Evolutionary conservation across 176 grass and related monocot species (phyloP).

Genomic region (Rhynchospora tenuis): DNA sequence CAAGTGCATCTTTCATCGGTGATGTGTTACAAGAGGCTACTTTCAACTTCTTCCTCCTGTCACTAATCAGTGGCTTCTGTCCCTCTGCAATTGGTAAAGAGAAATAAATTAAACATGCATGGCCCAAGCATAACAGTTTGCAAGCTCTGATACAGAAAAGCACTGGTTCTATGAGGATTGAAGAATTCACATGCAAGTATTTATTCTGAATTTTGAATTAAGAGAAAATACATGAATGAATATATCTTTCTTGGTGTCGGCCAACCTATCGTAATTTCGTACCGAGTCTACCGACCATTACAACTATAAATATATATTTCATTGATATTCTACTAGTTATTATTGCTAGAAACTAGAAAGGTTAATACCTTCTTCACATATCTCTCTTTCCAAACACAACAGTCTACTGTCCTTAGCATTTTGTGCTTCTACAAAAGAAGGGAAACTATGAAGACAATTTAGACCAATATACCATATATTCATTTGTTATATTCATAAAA

Average conservation of each 20-base stretch:
- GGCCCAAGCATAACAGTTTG: not conserved
- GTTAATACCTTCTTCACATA: conserved; percentile 36
- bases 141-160: not conserved
- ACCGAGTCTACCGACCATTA: not conserved
- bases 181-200: not conserved
- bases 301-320: conserved; percentile 23
- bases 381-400: conserved; percentile 34
- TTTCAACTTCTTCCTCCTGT: conserved; percentile 41
- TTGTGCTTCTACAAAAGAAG: conserved; percentile 26
- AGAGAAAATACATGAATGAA: not conserved
- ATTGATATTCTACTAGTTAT: conserved; percentile 14
- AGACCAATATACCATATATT: conserved; percentile 15
- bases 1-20: conserved; percentile 28
- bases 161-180: not conserved
- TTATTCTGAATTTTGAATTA: not conserved
- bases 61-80: not conserved
- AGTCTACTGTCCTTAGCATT: conserved; percentile 17
- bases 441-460: conserved; percentile 25
- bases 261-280: not conserved
- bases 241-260: not conserved
- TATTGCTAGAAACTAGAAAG: not conserved
- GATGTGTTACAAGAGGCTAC: conserved; percentile 22
- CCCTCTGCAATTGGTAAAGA: not conserved
- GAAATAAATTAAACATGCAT: not conserved
- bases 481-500: conserved; percentile 19